Evolutionary conservation across 768 basidiomycete species (phyloP), one percentile per base, ranked within the genome.

Genomic region (Cyclocybe aegerita): DNA sequence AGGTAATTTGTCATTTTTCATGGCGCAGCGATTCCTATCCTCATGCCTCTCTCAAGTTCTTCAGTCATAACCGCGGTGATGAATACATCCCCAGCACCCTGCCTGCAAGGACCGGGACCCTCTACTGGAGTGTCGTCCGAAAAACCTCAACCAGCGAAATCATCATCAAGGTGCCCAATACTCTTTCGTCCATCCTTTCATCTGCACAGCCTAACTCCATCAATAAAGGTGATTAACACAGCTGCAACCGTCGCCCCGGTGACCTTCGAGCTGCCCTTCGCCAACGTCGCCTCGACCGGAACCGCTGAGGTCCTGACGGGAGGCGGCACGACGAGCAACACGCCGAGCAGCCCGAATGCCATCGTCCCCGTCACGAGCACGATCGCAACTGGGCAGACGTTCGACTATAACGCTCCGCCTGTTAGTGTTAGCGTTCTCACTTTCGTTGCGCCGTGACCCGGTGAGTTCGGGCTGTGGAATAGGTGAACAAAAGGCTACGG

Each of bases 41-140:
- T n/a, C 23, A 30, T 34, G n/a, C 38, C 23, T 40, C 2, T n/a
- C 23, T 8, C 4, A 36, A 87, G 85, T 71, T 88, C 34, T 87
- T 87, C 70, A 80, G 82, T 48, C 53, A 73, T n/a, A 82, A 86
- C 61, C 68, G 77, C 36, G 86, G 86, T 4, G 80, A 83, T 37
- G 75, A 77, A 56, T 86, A 84, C 57, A 60, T 87, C 1, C 81
- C 85, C 2, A 85, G 80, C 60, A 86, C 82, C 0, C 71, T 84
- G 0, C 84, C 85, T 0, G 65, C 49, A 31, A 44, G 55, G 0
- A 60, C 54, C 3, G 82, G 81, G 7, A 79, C 80, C 0, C 60
- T 83, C 1, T 76, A 80, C 65, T 88, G 86, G 86, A 84, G 82
- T 53, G 77, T 86, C 8, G 71, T 73, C 6, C 69, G 74, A 40